Conservation (phyloP, 2,329 filamentous ascomycete genomes). For the Periconia macrospinosa region DNA sequence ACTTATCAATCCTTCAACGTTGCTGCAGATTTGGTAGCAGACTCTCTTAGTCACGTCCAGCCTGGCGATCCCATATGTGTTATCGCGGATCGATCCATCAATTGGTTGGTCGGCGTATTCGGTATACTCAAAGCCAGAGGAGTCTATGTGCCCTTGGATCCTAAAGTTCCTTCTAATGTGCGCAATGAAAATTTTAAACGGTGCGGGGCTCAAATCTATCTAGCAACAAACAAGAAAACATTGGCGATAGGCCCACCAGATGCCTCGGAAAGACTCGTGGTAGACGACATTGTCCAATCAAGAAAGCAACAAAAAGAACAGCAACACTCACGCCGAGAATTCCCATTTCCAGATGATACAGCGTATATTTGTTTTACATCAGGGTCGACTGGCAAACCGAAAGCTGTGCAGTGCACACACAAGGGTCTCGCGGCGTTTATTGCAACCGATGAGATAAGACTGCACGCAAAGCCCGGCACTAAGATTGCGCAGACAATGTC, state of each 20-base stretch:
- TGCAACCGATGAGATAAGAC: slow-evolving; percentile 32
- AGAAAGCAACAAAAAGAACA: neutral
- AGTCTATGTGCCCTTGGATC: slow-evolving; percentile 37
- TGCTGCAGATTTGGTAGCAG: neutral
- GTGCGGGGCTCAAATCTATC: slow-evolving; percentile 25
- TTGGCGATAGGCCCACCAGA: slow-evolving; percentile 8
- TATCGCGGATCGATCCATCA: slow-evolving; percentile 34
- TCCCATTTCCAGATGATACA: slow-evolving; percentile 1
- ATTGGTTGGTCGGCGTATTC: slow-evolving; percentile 43
- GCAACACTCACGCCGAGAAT: neutral
- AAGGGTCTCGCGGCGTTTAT: slow-evolving; percentile 41
- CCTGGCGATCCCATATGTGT: slow-evolving; percentile 37
- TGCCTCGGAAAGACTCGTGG: slow-evolving; percentile 12
- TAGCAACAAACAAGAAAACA: slow-evolving; percentile 14
- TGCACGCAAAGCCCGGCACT: slow-evolving; percentile 35
- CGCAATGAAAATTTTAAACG: slow-evolving; percentile 23
- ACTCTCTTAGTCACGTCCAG: slow-evolving; percentile 1
- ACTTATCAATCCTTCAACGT: slow-evolving; percentile 7
- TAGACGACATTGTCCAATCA: slow-evolving; percentile 13
- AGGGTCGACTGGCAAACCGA: slow-evolving; percentile 49
- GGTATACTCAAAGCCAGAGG: slow-evolving; percentile 37
- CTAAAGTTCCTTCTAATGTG: slow-evolving; percentile 18
- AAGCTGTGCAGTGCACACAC: slow-evolving; percentile 44
- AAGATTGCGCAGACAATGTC: slow-evolving; percentile 48
- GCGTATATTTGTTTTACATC: slow-evolving; percentile 52